Conservation (phyloP, 208 protist species). For the Porcisia hertigi region DNA sequence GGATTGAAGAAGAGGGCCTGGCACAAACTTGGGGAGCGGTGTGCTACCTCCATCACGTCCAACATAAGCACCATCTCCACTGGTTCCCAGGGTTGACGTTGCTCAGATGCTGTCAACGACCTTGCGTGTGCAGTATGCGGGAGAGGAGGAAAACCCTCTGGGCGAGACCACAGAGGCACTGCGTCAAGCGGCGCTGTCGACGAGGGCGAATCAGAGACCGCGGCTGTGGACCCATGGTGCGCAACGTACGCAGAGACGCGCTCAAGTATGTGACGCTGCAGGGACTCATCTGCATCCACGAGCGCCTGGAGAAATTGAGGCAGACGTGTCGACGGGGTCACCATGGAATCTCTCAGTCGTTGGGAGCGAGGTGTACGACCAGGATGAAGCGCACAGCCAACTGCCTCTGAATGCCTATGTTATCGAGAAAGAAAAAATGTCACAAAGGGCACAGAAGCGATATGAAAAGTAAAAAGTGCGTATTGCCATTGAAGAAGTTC, state of each 20-base stretch:
- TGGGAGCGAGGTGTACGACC: neutral
- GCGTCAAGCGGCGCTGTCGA: neutral
- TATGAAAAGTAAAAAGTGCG: neutral
- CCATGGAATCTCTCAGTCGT: neutral
- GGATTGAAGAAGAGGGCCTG: conserved; percentile 26
- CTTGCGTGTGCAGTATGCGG: neutral
- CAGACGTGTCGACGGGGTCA: neutral
- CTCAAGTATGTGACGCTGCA: conserved; percentile 7
- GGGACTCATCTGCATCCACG: neutral
- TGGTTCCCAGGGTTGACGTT: neutral
- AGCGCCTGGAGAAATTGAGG: neutral
- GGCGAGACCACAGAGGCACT: conserved; percentile 2
- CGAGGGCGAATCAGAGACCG: neutral
- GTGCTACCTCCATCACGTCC: conserved; percentile 45
- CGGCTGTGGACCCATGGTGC: neutral
- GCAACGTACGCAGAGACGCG: neutral
- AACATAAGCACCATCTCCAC: conserved; percentile 26
- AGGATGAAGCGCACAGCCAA: neutral
- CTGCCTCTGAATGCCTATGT: neutral
- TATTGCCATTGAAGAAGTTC: neutral
- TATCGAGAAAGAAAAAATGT: neutral
- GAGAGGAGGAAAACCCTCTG: neutral
- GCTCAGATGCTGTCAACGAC: neutral
- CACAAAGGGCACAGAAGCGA: neutral
- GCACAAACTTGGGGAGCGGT: conserved; percentile 28